Evolutionary conservation across 257 asterid species (phyloP), one percentile per base, ranked within the genome.

Genomic region (Jasminum sambac): DNA sequence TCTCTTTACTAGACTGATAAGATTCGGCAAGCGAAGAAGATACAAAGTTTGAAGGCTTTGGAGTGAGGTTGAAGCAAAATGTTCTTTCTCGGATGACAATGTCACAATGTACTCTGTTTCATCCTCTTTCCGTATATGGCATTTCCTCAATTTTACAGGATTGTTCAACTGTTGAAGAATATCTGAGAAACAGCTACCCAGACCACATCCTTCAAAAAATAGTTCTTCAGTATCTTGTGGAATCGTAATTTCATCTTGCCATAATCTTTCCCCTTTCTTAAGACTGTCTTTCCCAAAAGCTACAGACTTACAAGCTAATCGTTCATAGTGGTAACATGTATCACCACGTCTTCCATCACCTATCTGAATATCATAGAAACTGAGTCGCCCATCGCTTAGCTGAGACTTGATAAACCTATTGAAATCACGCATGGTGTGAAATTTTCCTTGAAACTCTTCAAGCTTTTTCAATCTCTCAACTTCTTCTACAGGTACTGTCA

Each of bases 51-150:
- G 66, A 21, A 74, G 70, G 64, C 74, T 46, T 72, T 60, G 67
- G 38, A 76, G 39, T 25, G 73, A 74, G 46, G 14, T n/a, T 7
- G 2, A n/a, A 19, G 6, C 5, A 7, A n/a, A 38, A 37, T 52
- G 40, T 64, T 57, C 69, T 64, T 23, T 55, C 61, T 38, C 37
- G 14, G 34, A 6, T 2, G 60, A 44, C 44, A 67, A 8, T 26
- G 70, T 76, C 44, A 66, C 23, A 40, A 80, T 36, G 82, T 64
- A 73, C 68, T 76, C 72, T 40, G 66, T 52, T 42, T 60, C 79
- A 19, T 21, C 48, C 50, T 60, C 67, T 36, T 38, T 40, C n/a
- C 1, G 3, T 64, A 75, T 68, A 63, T 43, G 50, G 25, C 69
- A 64, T 19, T 30, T 6, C 58, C 44, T 67, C 73, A 68, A 63